Base-by-base conservation (phyloP, 805 yeast species). In the Blastobotrys mokoenaii region DNA sequence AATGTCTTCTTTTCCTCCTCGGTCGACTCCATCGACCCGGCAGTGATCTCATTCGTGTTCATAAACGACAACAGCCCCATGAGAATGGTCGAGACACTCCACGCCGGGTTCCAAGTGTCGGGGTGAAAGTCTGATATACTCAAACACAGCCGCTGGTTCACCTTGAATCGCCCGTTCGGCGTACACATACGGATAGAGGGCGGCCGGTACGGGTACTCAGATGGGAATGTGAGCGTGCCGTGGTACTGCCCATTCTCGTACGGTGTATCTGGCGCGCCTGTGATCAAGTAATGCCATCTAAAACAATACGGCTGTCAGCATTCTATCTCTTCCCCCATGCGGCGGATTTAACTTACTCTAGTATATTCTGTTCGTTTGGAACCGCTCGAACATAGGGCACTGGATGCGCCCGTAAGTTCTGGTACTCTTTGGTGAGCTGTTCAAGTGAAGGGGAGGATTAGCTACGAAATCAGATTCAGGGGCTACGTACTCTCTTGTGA, bases 101-200 rank as follows among this genome's bases (percentile, higher is more conserved):
- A 89, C 5, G 95, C 86, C 1, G 97, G 97, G 63, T 89, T 88
- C 97, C 97, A 89, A 1, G 83, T 69, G 61, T 88, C 93, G 2
- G 95, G 96, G 56, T 89, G 97, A 63, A 78, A 89, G 65, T 89
- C 97, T 57, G 94, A 82, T 82, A 89, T 88, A 12, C 89, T 80
- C 41, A 89, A 68, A 65, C 97, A 89, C 27, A 89, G 71, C 41
- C 95, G 69, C 2, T 87, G 79, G 61, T 85, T 85, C 46, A 87
- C 39, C 75, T 79, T 76, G 61, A 89, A 89, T 22, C 58, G 50
- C 14, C 58, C 96, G 55, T 79, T 82, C 5, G 96, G 95, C 0
- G 96, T 87, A 34, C 78, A 68, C 82, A 87, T 85, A 46, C 81
- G 71, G 43, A 87, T 86, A 11, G 90, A 56, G 2, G 96, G 96